Evolutionary conservation across 2,329 filamentous ascomycete genomes (phyloP), one percentile per base, ranked within the genome.

Genomic region (Fusarium euwallaceae): DNA sequence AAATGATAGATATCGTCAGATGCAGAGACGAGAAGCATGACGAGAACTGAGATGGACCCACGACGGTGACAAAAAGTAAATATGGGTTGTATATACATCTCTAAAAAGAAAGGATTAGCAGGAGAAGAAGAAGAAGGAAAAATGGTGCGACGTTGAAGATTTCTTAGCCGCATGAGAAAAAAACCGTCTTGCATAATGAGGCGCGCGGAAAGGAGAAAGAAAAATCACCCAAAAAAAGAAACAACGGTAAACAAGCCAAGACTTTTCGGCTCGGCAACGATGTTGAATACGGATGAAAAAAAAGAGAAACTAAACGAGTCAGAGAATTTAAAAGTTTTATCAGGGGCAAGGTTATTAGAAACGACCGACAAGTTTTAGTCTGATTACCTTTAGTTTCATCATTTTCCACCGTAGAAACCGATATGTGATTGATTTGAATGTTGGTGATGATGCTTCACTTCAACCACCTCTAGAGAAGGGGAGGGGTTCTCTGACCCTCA

Each of bases 131-230:
- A 37, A 37, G 34, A 34, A 43, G 58, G 58, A 24, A 17, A 36
- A 62, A 64, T 72, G 69, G 64, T 56, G 61, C 64, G 69, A 73
- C 45, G 39, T 62, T 60, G 41, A 62, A 62, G 27, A 51, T 16
- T 43, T n/a, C 4, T 6, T 51, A 39, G 61, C 45, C 39, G 55
- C 20, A 55, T 43, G 39, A 53, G 24, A 22, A 39, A 60, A 51
- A 64, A 64, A 43, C 36, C 51, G 61, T 63, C 45, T 53, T 63
- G 61, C 61, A 63, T 41, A 45, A 51, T 22, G 45, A 51, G 34
- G 9, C 20, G 9, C 20, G 39, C n/a, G 12, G 41, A 45, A 22
- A 20, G 60, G 41, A 45, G 29, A 32, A n/a, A 37, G 7, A 37
- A 37, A 16, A 22, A 45, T 2, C 5, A 43, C 24, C 10, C 36